Conservation (phyloP, 345 rosid genomes). For the Adansonia digitata region DNA sequence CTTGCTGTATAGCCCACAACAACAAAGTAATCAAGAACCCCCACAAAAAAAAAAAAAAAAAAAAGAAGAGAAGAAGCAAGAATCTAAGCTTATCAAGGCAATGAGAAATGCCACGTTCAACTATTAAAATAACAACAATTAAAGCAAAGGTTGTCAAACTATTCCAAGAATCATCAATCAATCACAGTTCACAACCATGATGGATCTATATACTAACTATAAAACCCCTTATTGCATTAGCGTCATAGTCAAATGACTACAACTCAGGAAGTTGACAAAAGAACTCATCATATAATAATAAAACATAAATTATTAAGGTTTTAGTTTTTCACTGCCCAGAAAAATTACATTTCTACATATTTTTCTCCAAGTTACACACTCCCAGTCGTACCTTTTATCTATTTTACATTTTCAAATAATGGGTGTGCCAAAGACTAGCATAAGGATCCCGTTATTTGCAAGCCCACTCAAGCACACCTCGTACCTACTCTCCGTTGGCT, state of each 20-base stretch:
- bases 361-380: background rate
- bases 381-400: background rate
- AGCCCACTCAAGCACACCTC: background rate
- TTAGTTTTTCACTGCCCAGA: background rate
- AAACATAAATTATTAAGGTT: background rate
- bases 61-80: background rate
- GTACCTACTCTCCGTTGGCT: background rate
- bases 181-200: background rate
- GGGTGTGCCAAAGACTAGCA: background rate
- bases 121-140: background rate
- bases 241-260: background rate
- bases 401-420: background rate
- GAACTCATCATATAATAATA: background rate
- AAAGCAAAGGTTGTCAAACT: background rate
- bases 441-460: background rate
- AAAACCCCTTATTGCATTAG: background rate
- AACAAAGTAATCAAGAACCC: background rate
- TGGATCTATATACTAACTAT: background rate
- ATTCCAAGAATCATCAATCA: background rate
- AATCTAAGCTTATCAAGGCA: background rate
- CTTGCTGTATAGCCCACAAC: constrained; percentile 51
- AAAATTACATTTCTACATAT: background rate
- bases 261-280: background rate
- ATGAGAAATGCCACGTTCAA: background rate
- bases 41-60: no score